A percentile compares a stretch with the other conserved stretches of the same genome.
Evolutionary conservation across 2,329 filamentous ascomycete species (phyloP).

Genomic region (Claviceps citrina): DNA sequence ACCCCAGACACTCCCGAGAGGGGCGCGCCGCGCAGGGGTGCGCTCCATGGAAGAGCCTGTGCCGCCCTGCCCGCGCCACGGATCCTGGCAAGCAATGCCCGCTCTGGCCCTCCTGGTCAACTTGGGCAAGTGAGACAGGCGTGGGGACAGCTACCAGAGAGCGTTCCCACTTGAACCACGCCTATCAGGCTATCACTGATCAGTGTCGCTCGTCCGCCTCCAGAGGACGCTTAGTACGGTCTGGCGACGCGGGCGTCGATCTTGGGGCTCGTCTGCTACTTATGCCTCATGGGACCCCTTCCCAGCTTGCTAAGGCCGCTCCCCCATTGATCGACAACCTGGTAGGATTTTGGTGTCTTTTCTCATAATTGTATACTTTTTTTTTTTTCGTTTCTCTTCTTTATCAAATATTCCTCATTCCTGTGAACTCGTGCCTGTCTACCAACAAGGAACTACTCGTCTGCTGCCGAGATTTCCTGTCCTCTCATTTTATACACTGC

Average conservation of each 20-base stretch:
- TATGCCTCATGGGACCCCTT: constrained; percentile 32
- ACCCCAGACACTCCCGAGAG: constrained; percentile 5
- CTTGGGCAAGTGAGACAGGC: constrained; percentile 36
- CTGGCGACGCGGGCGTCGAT: constrained; percentile 20
- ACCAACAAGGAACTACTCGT: constrained; percentile 24
- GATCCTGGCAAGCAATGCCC: constrained; percentile 8
- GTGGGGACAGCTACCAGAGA: constrained; percentile 14
- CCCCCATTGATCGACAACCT: constrained; percentile 33
- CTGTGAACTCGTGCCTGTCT: constrained; percentile 15
- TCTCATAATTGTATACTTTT: constrained; percentile 26
- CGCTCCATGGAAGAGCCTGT: constrained; percentile 3
- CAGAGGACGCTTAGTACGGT: constrained; percentile 6
- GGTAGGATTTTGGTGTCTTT: constrained; percentile 26
- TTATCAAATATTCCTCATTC: constrained; percentile 19
- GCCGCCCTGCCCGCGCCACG: constrained; percentile 7
- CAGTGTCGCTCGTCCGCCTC: constrained; percentile 6
- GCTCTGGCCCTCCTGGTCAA: constrained; percentile 20
- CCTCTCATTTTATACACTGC: constrained; percentile 23
- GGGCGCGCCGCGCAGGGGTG: constrained; percentile 4
- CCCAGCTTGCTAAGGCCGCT: constrained; percentile 15
- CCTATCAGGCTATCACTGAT: constrained; percentile 9
- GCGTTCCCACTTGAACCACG: constrained; percentile 10
- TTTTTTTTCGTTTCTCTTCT: constrained; percentile 27
- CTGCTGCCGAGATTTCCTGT: constrained; percentile 20
- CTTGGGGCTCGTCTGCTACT: constrained; percentile 29